phyloP scores from a whole-genome alignment of 2,329 filamentous ascomycete genomes.

The Fusarium longipes region DNA sequence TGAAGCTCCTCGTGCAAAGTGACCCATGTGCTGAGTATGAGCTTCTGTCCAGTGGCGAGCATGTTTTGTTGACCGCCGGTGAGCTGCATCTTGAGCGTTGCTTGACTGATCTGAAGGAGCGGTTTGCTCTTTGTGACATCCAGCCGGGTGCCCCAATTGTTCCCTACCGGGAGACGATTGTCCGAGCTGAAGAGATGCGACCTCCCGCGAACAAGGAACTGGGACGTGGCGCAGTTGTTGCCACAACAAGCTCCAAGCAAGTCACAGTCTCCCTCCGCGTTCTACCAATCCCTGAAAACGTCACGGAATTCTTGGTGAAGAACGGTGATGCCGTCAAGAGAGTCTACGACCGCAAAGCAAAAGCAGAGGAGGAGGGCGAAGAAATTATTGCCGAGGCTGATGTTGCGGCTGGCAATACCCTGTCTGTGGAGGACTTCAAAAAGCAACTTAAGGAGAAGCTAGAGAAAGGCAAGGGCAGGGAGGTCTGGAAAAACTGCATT shows the following conservation, averaged over 20 bases:
- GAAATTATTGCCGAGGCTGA: conserved; percentile 66
- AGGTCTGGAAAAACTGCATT: conserved; percentile 79
- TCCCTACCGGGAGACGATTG: conserved; percentile 92
- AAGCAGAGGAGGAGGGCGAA: conserved; percentile 53
- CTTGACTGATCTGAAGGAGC: conserved; percentile 89
- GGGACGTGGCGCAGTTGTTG: conserved; percentile 82
- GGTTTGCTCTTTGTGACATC: conserved; percentile 94
- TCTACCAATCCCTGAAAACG: conserved; percentile 78
- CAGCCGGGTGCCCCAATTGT: conserved; percentile 95
- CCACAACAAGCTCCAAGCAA: conserved; percentile 85
- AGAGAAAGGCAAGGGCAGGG: conserved; percentile 76
- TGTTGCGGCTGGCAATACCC: conserved; percentile 66
- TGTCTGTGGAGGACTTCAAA: conserved; percentile 82
- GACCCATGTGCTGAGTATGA: conserved; percentile 97
- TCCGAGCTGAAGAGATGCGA: conserved; percentile 90
- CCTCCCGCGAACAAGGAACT: conserved; percentile 86
- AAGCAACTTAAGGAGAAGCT: conserved; percentile 76
- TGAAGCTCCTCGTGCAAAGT: conserved; percentile 89
- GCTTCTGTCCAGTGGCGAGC: conserved; percentile 90
- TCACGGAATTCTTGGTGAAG: conserved; percentile 87
- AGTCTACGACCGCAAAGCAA: conserved; percentile 74
- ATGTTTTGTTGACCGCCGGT: conserved; percentile 92
- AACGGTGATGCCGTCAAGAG: conserved; percentile 82
- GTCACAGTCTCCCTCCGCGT: conserved; percentile 81
- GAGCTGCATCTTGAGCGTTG: conserved; percentile 95